Evolutionary conservation across 176 grass and related monocot genomes (phyloP).

Genomic region (Tuctoria greenei): DNA sequence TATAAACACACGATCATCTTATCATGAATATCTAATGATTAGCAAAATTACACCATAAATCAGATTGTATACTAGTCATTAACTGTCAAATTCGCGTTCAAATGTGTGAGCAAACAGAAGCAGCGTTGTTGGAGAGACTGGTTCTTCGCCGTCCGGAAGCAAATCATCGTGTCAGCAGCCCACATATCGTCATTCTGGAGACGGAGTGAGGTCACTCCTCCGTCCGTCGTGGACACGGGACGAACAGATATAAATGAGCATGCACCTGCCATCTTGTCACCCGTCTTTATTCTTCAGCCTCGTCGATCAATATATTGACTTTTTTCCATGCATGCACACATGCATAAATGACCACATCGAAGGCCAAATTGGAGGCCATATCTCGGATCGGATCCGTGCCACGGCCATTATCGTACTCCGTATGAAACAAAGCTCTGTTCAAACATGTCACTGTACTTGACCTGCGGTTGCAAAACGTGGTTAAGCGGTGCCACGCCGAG

Average conservation of each 20-base stretch:
- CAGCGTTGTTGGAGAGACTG: background rate
- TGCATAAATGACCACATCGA: background rate
- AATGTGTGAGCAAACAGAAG: background rate
- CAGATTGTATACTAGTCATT: too few relatives aligned
- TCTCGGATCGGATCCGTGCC: background rate
- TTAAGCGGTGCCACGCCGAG: background rate
- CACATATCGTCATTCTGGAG: background rate
- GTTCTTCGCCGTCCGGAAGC: background rate
- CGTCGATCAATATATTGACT: background rate
- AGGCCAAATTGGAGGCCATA: background rate
- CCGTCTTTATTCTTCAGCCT: background rate
- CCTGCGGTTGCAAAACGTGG: background rate
- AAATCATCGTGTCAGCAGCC: background rate
- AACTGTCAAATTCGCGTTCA: too few relatives aligned
- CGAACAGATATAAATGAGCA: background rate
- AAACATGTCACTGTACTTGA: background rate
- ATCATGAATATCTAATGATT: too few relatives aligned
- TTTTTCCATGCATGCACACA: background rate
- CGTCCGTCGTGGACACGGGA: background rate
- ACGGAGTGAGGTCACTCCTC: background rate
- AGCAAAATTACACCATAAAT: too few relatives aligned
- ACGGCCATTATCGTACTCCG: too few relatives aligned
- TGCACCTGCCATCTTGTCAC: background rate
- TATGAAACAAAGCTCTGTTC: background rate
- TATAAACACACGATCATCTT: too few relatives aligned